phyloP scores from a whole-genome alignment of 2,329 filamentous ascomycete species.

The Capronia americana region DNA sequence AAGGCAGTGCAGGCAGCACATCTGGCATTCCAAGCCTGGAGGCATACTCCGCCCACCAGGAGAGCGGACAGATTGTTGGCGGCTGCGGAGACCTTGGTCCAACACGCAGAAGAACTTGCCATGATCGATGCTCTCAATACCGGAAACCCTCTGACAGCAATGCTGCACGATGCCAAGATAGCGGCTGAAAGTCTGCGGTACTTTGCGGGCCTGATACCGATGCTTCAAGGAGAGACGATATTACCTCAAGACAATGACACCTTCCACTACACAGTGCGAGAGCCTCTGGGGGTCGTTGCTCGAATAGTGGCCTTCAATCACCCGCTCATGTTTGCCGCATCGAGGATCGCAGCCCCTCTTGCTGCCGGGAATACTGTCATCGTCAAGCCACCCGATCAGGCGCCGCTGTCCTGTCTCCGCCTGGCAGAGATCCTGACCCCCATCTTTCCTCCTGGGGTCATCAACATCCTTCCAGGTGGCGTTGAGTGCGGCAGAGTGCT shows the following conservation, averaged over 20 bases:
- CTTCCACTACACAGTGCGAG: constrained; percentile 77
- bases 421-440: constrained; percentile 43
- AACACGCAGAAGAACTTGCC: constrained; percentile 39
- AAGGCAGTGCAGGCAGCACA: no score
- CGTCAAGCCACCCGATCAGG: constrained; percentile 67
- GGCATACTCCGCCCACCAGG: no score
- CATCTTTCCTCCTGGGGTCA: constrained; percentile 49
- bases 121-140: constrained; percentile 44
- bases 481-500: constrained; percentile 41
- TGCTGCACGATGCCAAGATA: constrained; percentile 38
- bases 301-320: constrained; percentile 87
- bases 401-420: constrained; percentile 61
- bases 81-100: no score
- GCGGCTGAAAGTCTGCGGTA: constrained; percentile 37
- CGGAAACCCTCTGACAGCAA: constrained; percentile 41
- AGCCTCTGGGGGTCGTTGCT: constrained; percentile 78
- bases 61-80: no score
- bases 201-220: constrained; percentile 40
- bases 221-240: constrained; percentile 41
- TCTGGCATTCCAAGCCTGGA: no score
- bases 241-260: constrained; percentile 51
- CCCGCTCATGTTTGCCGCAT: constrained; percentile 76
- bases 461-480: constrained; percentile 45
- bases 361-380: constrained; percentile 64
- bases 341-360: constrained; percentile 74